Evolutionary conservation across 352 stramenopile genomes (phyloP), one percentile per base, ranked within the genome.

Genomic region (Pythium coloratum): DNA sequence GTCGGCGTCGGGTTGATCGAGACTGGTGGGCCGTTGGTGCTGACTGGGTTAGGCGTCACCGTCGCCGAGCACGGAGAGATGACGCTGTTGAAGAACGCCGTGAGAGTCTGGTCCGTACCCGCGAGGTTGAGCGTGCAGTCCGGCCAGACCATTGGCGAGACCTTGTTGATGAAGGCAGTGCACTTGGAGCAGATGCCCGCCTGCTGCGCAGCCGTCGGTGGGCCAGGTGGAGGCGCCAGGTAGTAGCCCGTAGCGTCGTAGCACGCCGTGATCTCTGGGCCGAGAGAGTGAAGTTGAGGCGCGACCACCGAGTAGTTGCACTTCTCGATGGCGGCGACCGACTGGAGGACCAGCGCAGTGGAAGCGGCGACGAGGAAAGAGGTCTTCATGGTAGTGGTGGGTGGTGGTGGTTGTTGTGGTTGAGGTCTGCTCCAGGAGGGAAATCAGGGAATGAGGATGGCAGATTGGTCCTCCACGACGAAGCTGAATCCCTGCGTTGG

Each of bases 241-340:
- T 67, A 55, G 61, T 61, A 61, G 24, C 61, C 61, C 14, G 61
- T 67, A 20, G 61, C 61, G 3, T 24, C 51, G 40, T 55, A 42
- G 61, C 61, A 67, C 9, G 34, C 40, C 24, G 50, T 58, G 53
- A 67, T 67, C 51, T 67, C 61, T 5, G 34, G 16, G 7, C 32
- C 50, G 5, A 66, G 50, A 51, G 61, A 61, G 61, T 67, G 61
- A n/a, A 67, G 51, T 50, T 67, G 61, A 16, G 61, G 51, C n/a
- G 49, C 54, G n/a, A 68, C 62, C 30, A 62, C 54, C 26, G 62
- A 38, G 54, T 68, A 68, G 32, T 62, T 53, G 54, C 62, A 68
- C 53, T 68, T 56, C n/a, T 68, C 62, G 10, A 46, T 20, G 32
- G 59, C 28, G 38, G 46, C 16, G 6, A 28, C 28, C 3, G 50